Conservation (phyloP, 306 rosid species). For the Lathyrus aphaca region DNA sequence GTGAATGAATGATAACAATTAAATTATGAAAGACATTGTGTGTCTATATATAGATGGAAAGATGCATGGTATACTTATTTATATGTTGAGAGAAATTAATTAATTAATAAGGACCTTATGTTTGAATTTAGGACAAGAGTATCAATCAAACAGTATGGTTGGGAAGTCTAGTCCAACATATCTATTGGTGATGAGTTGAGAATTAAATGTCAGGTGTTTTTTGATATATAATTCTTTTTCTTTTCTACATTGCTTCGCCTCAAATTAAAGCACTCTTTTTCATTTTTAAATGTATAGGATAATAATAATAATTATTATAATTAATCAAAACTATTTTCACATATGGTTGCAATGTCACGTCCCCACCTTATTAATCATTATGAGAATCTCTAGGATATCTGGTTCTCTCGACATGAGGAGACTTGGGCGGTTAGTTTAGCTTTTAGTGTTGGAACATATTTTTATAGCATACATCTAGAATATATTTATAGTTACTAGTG, state of each 20-base stretch:
- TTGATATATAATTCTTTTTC: not conserved
- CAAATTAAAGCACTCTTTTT: not conserved
- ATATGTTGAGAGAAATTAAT: too few species aligned
- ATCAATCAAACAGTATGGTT: slow-evolving; percentile 32
- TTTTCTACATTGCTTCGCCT: slow-evolving; percentile 19
- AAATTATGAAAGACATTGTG: not conserved
- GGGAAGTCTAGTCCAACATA: slow-evolving; percentile 36
- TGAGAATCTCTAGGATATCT: not conserved
- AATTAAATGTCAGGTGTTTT: slow-evolving; percentile 25
- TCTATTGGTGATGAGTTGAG: slow-evolving; percentile 25
- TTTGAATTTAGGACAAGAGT: slow-evolving; percentile 43
- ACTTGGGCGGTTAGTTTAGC: not conserved
- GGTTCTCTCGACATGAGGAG: slow-evolving; percentile 1
- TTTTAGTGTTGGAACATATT: not conserved
- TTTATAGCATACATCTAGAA: too few species aligned
- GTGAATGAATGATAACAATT: not conserved
- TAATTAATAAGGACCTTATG: not conserved
- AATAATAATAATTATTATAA: not conserved
- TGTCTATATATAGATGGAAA: too few species aligned
- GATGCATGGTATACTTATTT: too few species aligned
- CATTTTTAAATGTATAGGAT: too few species aligned
- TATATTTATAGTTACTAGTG: too few species aligned
- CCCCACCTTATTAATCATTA: slow-evolving; percentile 4
- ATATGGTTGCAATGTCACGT: slow-evolving; percentile 1
- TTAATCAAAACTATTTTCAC: not conserved